Percentiles rank a stretch among this genome's conserved stretches.
phyloP scores from a whole-genome alignment of 148 eudicot species.

The Suaeda aralocaspica region DNA sequence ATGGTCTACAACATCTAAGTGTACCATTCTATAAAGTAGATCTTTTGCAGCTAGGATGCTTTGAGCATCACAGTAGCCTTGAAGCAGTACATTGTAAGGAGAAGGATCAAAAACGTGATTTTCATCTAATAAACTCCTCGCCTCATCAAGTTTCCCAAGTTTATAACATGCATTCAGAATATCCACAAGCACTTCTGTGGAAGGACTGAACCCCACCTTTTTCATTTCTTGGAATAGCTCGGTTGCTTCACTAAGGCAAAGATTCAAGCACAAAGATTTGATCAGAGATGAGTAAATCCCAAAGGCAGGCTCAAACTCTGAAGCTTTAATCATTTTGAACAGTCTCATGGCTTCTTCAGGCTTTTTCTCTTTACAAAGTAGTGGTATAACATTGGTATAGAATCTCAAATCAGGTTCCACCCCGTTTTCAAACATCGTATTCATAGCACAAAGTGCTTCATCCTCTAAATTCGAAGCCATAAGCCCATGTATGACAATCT shows the following conservation, averaged over 20 bases:
- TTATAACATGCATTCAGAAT: slow-evolving; percentile 40
- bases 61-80: slow-evolving; percentile 38
- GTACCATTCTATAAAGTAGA: slow-evolving; percentile 42
- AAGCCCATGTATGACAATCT: slow-evolving; percentile 52
- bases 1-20: slow-evolving; percentile 33
- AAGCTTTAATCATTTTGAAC: slow-evolving; percentile 46
- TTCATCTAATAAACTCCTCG: slow-evolving; percentile 40
- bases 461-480: slow-evolving; percentile 29
- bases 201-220: slow-evolving; percentile 28
- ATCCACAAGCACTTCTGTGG: slow-evolving; percentile 35
- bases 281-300: slow-evolving; percentile 38
- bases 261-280: slow-evolving; percentile 38
- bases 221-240: slow-evolving; percentile 48
- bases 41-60: slow-evolving; percentile 28
- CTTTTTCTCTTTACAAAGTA: slow-evolving; percentile 36
- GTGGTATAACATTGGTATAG: slow-evolving; percentile 37
- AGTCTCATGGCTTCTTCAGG: slow-evolving; percentile 39
- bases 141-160: slow-evolving; percentile 36
- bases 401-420: slow-evolving; percentile 47
- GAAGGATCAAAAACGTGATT: slow-evolving; percentile 30
- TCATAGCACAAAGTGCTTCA: slow-evolving; percentile 45
- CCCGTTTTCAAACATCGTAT: slow-evolving; percentile 41
- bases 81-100: slow-evolving; percentile 53
- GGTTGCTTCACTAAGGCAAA: slow-evolving; percentile 37
- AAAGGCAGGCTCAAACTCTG: slow-evolving; percentile 38